Conservation (phyloP, 495 filamentous ascomycete genomes). For the Hyaloscypha hepaticicola region DNA sequence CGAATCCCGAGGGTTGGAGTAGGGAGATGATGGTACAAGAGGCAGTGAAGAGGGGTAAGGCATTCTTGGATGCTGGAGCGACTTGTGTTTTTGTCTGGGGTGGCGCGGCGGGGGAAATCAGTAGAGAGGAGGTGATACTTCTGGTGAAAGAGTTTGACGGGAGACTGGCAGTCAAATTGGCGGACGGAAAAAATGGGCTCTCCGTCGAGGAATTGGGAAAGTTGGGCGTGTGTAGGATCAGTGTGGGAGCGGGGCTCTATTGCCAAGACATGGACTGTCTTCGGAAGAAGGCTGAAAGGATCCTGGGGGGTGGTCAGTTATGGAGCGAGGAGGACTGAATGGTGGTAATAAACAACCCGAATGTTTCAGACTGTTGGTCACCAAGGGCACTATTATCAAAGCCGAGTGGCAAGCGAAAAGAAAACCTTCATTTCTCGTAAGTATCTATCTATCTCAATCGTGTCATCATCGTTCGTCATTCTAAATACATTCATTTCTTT, state of each 20-base stretch:
- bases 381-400: no score
- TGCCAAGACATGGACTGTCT: conserved; percentile 27
- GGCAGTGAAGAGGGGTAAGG: conserved; percentile 41
- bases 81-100: conserved; percentile 52
- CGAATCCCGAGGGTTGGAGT: conserved; percentile 16
- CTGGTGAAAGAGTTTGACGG: conserved; percentile 35
- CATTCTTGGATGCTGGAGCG: conserved; percentile 43
- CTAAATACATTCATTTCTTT: no score
- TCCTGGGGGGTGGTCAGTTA: conserved; percentile 12
- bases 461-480: no score
- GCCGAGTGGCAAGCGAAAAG: no score
- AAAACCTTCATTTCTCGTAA: no score
- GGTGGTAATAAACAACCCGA: neutral
- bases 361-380: no score
- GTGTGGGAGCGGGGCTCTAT: conserved; percentile 32
- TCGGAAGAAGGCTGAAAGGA: conserved; percentile 34
- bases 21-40: conserved; percentile 33
- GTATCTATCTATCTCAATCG: no score
- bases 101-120: conserved; percentile 35
- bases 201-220: conserved; percentile 39
- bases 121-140: conserved; percentile 37
- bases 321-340: neutral
- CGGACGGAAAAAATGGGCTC: conserved; percentile 20
- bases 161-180: conserved; percentile 40
- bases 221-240: conserved; percentile 49